Percentiles rank a stretch among this genome's conserved stretches.
phyloP scores from a whole-genome alignment of 2,329 filamentous ascomycete species.

The Talaromyces sp. region DNA sequence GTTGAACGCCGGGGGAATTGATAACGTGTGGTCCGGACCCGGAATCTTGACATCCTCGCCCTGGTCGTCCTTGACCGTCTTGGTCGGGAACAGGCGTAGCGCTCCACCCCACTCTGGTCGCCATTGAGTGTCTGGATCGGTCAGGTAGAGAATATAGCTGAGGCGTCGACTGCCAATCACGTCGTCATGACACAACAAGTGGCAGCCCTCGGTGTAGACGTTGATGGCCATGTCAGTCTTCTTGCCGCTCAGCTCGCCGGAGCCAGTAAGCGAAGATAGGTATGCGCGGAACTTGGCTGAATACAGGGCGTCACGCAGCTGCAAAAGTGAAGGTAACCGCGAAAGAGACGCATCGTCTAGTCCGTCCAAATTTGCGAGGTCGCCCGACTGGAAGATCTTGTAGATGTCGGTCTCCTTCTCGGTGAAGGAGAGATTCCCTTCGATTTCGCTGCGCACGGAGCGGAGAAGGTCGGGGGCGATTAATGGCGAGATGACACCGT shows the following conservation, averaged over 20 bases:
- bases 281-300: conserved; percentile 85
- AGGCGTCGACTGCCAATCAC: conserved; percentile 95
- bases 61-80: conserved; percentile 60
- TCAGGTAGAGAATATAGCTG: conserved; percentile 95
- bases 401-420: conserved; percentile 99
- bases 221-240: conserved; percentile 99
- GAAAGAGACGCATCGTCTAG: conserved; percentile 80
- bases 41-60: conserved; percentile 76
- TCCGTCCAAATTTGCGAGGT: conserved; percentile 93
- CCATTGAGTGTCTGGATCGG: conserved; percentile 88
- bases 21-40: conserved; percentile 69
- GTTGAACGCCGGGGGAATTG: conserved; percentile 93
- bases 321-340: conserved; percentile 82
- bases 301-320: conserved; percentile 91
- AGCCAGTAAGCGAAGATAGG: conserved; percentile 77
- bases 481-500: conserved; percentile 79
- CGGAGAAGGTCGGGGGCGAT: conserved; percentile 79
- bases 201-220: conserved; percentile 93
- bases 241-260: conserved; percentile 79
- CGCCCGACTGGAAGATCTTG: conserved; percentile 98
- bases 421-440: conserved; percentile 87
- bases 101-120: conserved; percentile 89
- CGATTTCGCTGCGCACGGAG: conserved; percentile 81
- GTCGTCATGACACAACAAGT: conserved; percentile 94
- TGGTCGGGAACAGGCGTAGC: conserved; percentile 76